phyloP scores from a whole-genome alignment of 306 rosid species.

The Ormosia emarginata region DNA sequence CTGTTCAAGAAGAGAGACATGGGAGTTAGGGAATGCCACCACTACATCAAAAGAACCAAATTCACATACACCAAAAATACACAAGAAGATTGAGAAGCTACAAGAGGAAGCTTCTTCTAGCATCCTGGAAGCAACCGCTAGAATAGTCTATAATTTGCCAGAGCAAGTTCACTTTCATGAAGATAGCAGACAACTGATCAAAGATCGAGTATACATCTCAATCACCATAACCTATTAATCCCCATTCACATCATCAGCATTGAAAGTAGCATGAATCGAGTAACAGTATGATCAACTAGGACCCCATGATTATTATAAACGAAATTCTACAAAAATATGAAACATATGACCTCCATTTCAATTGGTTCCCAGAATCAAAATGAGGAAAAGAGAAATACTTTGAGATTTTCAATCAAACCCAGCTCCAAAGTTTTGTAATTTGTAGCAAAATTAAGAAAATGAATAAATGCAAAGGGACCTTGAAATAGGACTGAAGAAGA shows the following conservation, averaged over 20 bases:
- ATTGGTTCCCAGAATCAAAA: not conserved
- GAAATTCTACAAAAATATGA: not conserved
- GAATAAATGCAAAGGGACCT: constrained; percentile 38
- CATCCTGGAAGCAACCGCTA: not conserved
- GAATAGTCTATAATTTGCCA: not conserved
- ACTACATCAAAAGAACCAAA: constrained; percentile 12
- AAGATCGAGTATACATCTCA: not conserved
- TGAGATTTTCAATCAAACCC: not conserved
- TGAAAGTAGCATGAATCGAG: not conserved
- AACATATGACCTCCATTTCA: not conserved
- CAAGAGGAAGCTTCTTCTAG: not conserved
- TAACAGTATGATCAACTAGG: constrained; percentile 17
- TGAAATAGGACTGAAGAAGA: constrained; percentile 46
- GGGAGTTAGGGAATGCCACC: not conserved
- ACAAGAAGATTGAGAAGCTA: not conserved
- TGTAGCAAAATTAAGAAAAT: not conserved
- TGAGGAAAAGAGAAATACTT: not conserved
- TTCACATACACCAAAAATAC: not conserved
- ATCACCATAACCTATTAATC: not conserved
- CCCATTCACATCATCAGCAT: constrained; percentile 4
- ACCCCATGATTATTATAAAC: not conserved
- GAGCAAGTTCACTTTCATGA: constrained; percentile 8
- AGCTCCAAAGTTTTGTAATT: not conserved
- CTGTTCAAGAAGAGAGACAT: constrained; percentile 28
- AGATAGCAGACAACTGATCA: not conserved